Evolutionary conservation across 345 rosid species (phyloP), one percentile per base, ranked within the genome.

Genomic region (Xanthoceras sorbifolium): DNA sequence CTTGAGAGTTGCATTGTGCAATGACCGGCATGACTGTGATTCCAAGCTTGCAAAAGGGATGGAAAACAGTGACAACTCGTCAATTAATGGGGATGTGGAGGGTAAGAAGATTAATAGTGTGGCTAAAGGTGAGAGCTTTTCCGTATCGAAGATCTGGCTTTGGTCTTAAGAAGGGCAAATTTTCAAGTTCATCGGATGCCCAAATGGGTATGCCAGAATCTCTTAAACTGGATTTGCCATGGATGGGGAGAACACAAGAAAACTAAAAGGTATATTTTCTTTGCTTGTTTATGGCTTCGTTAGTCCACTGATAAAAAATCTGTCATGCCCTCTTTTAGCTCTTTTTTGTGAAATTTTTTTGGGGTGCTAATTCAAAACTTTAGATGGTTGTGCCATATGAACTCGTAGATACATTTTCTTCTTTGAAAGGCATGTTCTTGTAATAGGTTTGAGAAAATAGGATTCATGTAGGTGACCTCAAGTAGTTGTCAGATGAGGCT

Each of bases 141-240:
- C 95, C 0, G 90, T 91, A 64, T 93, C 97, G 2, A 93, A 93
- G 90, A 93, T 93, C 74, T 93, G 97, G 97, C 92, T 86, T 57
- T 93, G 95, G 95, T 85, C 97, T n/a, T 23, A 91, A 88, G 83
- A 93, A 91, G 77, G 88, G 86, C 25, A 90, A 86, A 48, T 87
- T 89, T 77, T 77, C 90, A 1, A 79, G 80, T 63, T 77, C 87
- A 52, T 82, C 90, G 10, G 87, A 86, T 77, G 77, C 84, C 50
- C 90, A 86, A 11, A 52, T 64, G 60, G 82, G 72, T 28, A 63
- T 85, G 81, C 91, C 93, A 85, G 83, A 90, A 78, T 87, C 93
- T 42, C 89, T 90, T 64, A 85, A 83, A 44, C 73, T 78, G 22
- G 93, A 90, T 78, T 81, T 89, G 85, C 90, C 94, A 77, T 88